Evolutionary conservation across 192 early-diverging fungal genomes (phyloP), one percentile per base, ranked within the genome.

Genomic region (Backusella macrospora): DNA sequence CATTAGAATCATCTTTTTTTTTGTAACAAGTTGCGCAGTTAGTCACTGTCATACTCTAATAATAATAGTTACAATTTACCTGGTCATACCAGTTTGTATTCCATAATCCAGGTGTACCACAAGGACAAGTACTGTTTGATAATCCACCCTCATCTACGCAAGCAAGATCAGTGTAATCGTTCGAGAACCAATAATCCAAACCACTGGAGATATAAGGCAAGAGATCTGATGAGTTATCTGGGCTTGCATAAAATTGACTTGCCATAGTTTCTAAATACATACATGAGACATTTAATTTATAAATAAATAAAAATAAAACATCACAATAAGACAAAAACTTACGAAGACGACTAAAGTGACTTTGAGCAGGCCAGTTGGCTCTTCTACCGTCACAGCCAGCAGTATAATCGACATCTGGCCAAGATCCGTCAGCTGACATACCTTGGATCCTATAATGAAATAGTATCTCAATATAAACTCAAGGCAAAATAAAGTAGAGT

Each of bases 71-170:
- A 64, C 39, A 42, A 63, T 59, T 78, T 52, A 78, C 76, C 38
- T 77, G 76, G 29, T 64, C 76, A 73, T 65, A 77, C 76, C 76
- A 77, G 44, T 77, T 77, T 12, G 71, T 69, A 16, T 72, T 77
- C 76, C 76, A 77, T 37, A 77, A 70, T 15, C 76, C 76, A 59
- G 76, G 76, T 8, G 76, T 77, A 7, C 76, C 76, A 72, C 76
- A 77, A 37, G 76, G 76, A 18, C 76, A 77, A 4, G 75, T 76
- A 45, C 44, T 70, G 23, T 76, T 76, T 37, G 62, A 44, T 45
- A 76, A 55, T 29, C 75, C 75, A 34, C 75, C 75, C 16, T 43
- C 29, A 40, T 47, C 75, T 40, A 76, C 39, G 29, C 75, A 76
- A 0, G 68, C 49, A 66, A 55, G 46, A 6, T 70, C 62, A 1